Conservation (phyloP, 495 filamentous ascomycete genomes). For the Aspergillus sclerotioniger region DNA sequence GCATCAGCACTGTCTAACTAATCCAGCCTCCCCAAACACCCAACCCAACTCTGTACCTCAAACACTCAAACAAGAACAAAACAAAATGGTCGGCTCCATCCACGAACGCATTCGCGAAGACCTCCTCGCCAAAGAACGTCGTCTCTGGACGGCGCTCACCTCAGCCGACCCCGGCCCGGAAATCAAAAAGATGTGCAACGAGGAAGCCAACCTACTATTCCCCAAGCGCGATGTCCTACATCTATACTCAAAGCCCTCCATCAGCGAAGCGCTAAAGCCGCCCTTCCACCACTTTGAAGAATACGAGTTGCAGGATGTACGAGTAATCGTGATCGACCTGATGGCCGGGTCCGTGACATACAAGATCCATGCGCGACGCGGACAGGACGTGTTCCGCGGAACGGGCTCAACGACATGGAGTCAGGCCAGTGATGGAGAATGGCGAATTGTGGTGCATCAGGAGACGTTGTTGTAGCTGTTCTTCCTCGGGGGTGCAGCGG, state of each 20-base stretch:
- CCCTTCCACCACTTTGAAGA: slow-evolving; percentile 46
- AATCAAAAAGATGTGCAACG: slow-evolving; percentile 37
- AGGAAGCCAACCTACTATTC: slow-evolving; percentile 38
- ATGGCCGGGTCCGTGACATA: slow-evolving; percentile 46
- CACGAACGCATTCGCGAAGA: slow-evolving; percentile 47
- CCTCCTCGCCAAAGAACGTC: slow-evolving; percentile 37
- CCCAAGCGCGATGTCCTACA: slow-evolving; percentile 38
- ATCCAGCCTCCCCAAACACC: neutral
- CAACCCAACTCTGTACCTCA: neutral
- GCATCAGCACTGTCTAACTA: neutral
- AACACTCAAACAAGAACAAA: too few species aligned
- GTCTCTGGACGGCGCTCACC: slow-evolving; percentile 45
- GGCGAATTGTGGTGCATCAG: slow-evolving; percentile 38
- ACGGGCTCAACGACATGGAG: slow-evolving; percentile 44
- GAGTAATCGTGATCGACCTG: slow-evolving; percentile 43
- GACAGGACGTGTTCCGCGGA: slow-evolving; percentile 28
- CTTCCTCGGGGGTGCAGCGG: too few species aligned
- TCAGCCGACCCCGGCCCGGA: slow-evolving; percentile 43
- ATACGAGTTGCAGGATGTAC: slow-evolving; percentile 39
- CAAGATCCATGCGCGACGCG: slow-evolving; percentile 29
- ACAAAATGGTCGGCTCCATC: slow-evolving; percentile 35
- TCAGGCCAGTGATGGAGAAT: slow-evolving; percentile 46
- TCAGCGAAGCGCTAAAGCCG: slow-evolving; percentile 30
- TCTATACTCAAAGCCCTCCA: slow-evolving; percentile 28
- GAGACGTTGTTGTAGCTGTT: slow-evolving; percentile 39